Percentiles rank a stretch among this genome's conserved stretches.
These are phyloP conservation scores for Colletotrichum neosansevieriae DNA, from an alignment of 2,329 filamentous ascomycete species.

Conservation along the genomic window DNA sequence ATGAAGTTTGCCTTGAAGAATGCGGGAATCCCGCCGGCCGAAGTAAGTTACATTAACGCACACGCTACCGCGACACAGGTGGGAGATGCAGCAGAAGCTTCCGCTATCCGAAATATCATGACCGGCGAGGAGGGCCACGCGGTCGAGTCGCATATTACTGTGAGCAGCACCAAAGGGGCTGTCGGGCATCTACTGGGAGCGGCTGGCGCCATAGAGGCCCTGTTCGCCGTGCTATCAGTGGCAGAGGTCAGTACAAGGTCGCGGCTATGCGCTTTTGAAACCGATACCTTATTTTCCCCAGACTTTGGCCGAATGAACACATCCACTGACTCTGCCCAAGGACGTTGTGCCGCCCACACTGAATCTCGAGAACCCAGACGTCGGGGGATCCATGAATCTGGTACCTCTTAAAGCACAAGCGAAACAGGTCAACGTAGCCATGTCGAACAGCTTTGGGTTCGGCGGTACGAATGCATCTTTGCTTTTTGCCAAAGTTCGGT, in stretches of 20 bases:
- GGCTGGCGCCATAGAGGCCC: slow-evolving; percentile 88
- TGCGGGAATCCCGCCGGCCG: slow-evolving; percentile 74
- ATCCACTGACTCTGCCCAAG: slow-evolving; percentile 57
- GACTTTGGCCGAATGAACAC: slow-evolving; percentile 7
- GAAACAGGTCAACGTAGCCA: slow-evolving; percentile 75
- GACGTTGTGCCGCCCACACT: slow-evolving; percentile 86
- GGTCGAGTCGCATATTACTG: slow-evolving; percentile 74
- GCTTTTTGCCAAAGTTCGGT: slow-evolving; percentile 69
- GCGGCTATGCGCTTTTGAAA: slow-evolving; percentile 9
- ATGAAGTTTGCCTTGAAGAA: slow-evolving; percentile 87
- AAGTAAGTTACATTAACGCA: slow-evolving; percentile 93
- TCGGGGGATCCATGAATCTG: slow-evolving; percentile 85
- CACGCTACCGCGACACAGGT: slow-evolving; percentile 91
- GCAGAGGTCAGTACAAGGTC: slow-evolving; percentile 71
- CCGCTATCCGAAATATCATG: slow-evolving; percentile 83
- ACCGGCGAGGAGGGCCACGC: slow-evolving; percentile 76
- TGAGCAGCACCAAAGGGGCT: slow-evolving; percentile 95
- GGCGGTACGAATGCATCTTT: slow-evolving; percentile 95
- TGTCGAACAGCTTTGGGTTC: slow-evolving; percentile 98
- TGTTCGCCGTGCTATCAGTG: slow-evolving; percentile 86
- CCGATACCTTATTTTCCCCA: slow-evolving; percentile 39
- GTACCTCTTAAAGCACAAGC: slow-evolving; percentile 79
- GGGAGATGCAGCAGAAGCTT: slow-evolving; percentile 89
- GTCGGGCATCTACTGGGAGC: slow-evolving; percentile 92
- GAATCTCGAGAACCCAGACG: slow-evolving; percentile 78